Percentiles rank a stretch among this genome's conserved stretches.
These are phyloP conservation scores for Hansfordia pulvinata DNA, from an alignment of 2,329 filamentous ascomycete genomes.

Conservation along the genomic window DNA sequence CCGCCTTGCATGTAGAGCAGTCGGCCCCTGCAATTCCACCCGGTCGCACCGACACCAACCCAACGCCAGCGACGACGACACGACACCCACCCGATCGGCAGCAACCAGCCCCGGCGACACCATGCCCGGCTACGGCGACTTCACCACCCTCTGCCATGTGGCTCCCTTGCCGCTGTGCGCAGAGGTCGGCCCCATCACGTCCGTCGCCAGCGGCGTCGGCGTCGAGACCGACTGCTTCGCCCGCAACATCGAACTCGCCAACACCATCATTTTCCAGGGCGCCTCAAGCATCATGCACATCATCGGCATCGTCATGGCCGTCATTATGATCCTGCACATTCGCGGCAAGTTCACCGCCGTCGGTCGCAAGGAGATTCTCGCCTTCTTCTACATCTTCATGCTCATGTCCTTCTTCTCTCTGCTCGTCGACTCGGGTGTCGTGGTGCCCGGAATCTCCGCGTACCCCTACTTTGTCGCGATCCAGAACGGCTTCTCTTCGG, in stretches of 20 bases:
- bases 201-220: slow-evolving; percentile 54
- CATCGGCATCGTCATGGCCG: slow-evolving; percentile 77
- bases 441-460: slow-evolving; percentile 64
- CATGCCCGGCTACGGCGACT: slow-evolving; percentile 84
- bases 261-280: slow-evolving; percentile 96
- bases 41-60: too few relatives aligned
- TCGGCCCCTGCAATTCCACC: too few relatives aligned
- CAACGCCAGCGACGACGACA: too few relatives aligned
- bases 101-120: too few relatives aligned
- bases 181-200: slow-evolving; percentile 62
- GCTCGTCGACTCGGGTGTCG: slow-evolving; percentile 82
- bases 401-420: slow-evolving; percentile 79
- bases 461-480: slow-evolving; percentile 88
- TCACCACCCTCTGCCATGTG: slow-evolving; percentile 72
- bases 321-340: slow-evolving; percentile 95
- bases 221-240: slow-evolving; percentile 89
- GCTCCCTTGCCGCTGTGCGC: slow-evolving; percentile 80
- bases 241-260: slow-evolving; percentile 87
- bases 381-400: slow-evolving; percentile 97
- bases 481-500: slow-evolving; percentile 74
- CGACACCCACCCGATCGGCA: too few relatives aligned
- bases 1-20: too few relatives aligned
- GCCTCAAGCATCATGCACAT: slow-evolving; percentile 90
- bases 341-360: slow-evolving; percentile 97
- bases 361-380: slow-evolving; percentile 61